Evolutionary conservation across 2,329 filamentous ascomycete genomes (phyloP), one percentile per base, ranked within the genome.

Genomic region (Parascedosporium putredinis): DNA sequence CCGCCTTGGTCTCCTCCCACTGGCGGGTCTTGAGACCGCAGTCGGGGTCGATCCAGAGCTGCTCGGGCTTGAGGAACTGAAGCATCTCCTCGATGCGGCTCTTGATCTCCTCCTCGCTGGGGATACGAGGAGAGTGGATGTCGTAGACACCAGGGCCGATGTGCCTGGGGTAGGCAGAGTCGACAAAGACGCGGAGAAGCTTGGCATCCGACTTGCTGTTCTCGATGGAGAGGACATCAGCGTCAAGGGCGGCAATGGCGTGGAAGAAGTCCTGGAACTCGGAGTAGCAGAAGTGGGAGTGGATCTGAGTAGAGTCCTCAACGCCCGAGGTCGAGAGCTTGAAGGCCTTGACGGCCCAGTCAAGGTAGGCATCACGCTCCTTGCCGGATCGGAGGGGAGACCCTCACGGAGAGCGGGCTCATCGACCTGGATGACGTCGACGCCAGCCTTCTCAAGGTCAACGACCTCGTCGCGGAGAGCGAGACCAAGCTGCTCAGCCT

Each of bases 251-350:
- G 57, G 93, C 88, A 62, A 98, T 98, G 74, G 93, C 93, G 75
- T 97, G 88, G 89, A 98, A 98, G 82, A 98, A 98, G 79, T 98
- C 93, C 77, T 98, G 93, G 88, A 98, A 98, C 81, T 98, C 93
- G 49, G 93, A 97, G 84, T 98, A 98, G 74, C 93, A 98, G 87
- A 98, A 98, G 80, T 98, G 93, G 56, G 90, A 96, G 85, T 98
- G 93, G 71, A 98, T 96, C 81, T 98, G 93, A 59, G 93, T 98
- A 52, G 85, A 87, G 72, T 98, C 88, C 74, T 89, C 75, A 54
- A 98, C 91, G 69, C 89, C 93, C 54, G 89, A 83, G 62, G 90
- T 94, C 58, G 91, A 84, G 59, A 98, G 88, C 69, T 88, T 89
- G 89, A 98, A 98, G 62, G 90, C 89, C 75, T 95, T 84, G 64